Conservation (phyloP, 768 basidiomycete species). For the Asterophora lycoperdoides region DNA sequence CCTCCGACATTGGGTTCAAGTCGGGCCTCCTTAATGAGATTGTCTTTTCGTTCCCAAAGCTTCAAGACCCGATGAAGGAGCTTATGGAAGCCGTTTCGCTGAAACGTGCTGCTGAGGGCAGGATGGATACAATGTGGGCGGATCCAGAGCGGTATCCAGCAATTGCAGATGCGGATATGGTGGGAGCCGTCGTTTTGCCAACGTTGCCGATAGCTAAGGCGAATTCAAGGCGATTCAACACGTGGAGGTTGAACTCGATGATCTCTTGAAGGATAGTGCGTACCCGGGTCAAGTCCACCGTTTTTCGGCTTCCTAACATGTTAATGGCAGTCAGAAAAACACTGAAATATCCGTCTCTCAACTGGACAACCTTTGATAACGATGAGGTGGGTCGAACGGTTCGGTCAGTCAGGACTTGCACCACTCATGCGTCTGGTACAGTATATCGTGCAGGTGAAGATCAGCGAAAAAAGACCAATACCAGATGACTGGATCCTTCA, state of each 20-base stretch:
- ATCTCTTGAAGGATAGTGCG: slow-evolving; percentile 67
- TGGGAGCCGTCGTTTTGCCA: slow-evolving; percentile 27
- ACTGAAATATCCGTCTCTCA: slow-evolving; percentile 66
- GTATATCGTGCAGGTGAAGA: slow-evolving; percentile 79
- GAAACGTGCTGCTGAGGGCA: slow-evolving; percentile 59
- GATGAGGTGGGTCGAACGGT: slow-evolving; percentile 54
- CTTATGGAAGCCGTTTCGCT: slow-evolving; percentile 56
- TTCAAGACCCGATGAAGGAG: slow-evolving; percentile 49
- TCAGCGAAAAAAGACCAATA: slow-evolving; percentile 45
- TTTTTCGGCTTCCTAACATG: background rate
- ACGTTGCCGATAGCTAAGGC: slow-evolving; percentile 4
- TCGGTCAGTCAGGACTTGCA: background rate
- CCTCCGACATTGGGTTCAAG: slow-evolving; percentile 50
- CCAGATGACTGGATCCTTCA: slow-evolving; percentile 60
- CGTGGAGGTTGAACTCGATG: slow-evolving; percentile 65
- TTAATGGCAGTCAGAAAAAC: slow-evolving; percentile 58
- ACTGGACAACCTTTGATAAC: slow-evolving; percentile 61
- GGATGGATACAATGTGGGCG: slow-evolving; percentile 69
- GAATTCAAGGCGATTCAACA: slow-evolving; percentile 54
- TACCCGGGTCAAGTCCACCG: background rate
- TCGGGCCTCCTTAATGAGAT: slow-evolving; percentile 70
- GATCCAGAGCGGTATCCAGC: slow-evolving; percentile 41
- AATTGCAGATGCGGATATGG: slow-evolving; percentile 58
- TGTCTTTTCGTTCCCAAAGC: slow-evolving; percentile 59
- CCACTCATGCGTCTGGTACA: slow-evolving; percentile 25